Conservation (phyloP, 2,329 filamentous ascomycete species). For the Aureobasidium leucospermi region DNA sequence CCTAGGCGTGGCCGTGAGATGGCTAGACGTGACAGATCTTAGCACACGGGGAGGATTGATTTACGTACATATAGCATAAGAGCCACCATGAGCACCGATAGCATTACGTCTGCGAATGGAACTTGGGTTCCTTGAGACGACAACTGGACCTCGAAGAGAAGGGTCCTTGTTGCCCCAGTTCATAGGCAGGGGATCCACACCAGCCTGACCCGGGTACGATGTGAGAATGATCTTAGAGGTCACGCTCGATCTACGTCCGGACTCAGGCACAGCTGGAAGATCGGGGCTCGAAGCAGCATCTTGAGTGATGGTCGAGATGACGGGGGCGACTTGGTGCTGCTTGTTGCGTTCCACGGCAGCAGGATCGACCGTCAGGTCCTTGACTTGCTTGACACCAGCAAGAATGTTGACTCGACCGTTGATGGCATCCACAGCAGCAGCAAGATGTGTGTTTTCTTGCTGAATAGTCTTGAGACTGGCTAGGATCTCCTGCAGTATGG, state of each 20-base stretch:
- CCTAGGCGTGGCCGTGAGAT: too few species aligned
- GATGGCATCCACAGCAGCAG: slow-evolving; percentile 52
- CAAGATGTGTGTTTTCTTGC: slow-evolving; percentile 48
- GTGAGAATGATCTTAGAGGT: slow-evolving; percentile 60
- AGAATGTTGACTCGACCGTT: slow-evolving; percentile 55
- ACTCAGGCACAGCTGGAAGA: not conserved
- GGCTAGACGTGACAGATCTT: too few species aligned
- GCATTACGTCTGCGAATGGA: slow-evolving; percentile 58
- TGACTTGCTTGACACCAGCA: slow-evolving; percentile 50
- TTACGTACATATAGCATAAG: slow-evolving; percentile 73
- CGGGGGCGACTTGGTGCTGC: not conserved
- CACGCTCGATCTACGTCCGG: slow-evolving; percentile 28
- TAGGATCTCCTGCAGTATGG: slow-evolving; percentile 48
- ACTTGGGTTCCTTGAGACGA: slow-evolving; percentile 68
- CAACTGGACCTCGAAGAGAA: slow-evolving; percentile 70
- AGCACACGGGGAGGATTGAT: not conserved
- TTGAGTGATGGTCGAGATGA: not conserved
- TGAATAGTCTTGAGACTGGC: slow-evolving; percentile 48
- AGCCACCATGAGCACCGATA: slow-evolving; percentile 72
- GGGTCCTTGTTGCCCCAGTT: slow-evolving; percentile 79
- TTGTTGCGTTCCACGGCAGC: not conserved
- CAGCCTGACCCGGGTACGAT: slow-evolving; percentile 89
- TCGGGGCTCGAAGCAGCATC: not conserved
- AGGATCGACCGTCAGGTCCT: slow-evolving; percentile 40
- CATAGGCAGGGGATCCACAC: slow-evolving; percentile 84